Percentiles rank a stretch among this genome's conserved stretches.
These are phyloP conservation scores for Ophiostoma angusticollis DNA, from an alignment of 2,329 filamentous ascomycete genomes.

Conservation along the genomic window DNA sequence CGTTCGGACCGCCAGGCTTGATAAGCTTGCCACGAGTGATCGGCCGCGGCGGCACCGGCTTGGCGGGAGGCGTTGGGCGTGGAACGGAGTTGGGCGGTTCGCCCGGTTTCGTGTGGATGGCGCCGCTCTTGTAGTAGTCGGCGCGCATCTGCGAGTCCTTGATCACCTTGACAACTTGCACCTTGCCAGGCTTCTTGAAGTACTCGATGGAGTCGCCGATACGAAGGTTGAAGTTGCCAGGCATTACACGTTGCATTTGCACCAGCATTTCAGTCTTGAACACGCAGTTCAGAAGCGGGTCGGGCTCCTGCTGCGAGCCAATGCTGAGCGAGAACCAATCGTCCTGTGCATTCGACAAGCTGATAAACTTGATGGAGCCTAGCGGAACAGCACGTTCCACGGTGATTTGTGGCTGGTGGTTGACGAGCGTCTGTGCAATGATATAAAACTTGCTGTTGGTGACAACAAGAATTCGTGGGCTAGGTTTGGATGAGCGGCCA, in stretches of 20 bases:
- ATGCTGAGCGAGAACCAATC: constrained; percentile 95
- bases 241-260: constrained; percentile 69
- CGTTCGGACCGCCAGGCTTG: constrained; percentile 74
- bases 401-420: constrained; percentile 67
- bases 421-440: constrained; percentile 69
- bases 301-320: constrained; percentile 80
- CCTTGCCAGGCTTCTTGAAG: constrained; percentile 94
- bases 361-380: constrained; percentile 78
- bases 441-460: constrained; percentile 83
- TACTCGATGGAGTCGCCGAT: constrained; percentile 82
- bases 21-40: constrained; percentile 91
- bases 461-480: constrained; percentile 71
- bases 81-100: constrained; percentile 75
- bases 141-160: constrained; percentile 69
- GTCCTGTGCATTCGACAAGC: constrained; percentile 68
- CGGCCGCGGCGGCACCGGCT: constrained; percentile 73
- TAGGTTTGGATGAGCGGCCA: constrained; percentile 87
- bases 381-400: constrained; percentile 73
- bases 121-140: constrained; percentile 89
- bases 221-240: constrained; percentile 68
- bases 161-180: constrained; percentile 74
- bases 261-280: constrained; percentile 98
- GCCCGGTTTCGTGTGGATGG: constrained; percentile 74
- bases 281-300: constrained; percentile 85
- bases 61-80: constrained; percentile 73